A percentile compares a stretch with the other conserved stretches of the same genome.
Conservation (phyloP, 202 grass and related monocot species). For the Bolboschoenoplectus hybrid region DNA sequence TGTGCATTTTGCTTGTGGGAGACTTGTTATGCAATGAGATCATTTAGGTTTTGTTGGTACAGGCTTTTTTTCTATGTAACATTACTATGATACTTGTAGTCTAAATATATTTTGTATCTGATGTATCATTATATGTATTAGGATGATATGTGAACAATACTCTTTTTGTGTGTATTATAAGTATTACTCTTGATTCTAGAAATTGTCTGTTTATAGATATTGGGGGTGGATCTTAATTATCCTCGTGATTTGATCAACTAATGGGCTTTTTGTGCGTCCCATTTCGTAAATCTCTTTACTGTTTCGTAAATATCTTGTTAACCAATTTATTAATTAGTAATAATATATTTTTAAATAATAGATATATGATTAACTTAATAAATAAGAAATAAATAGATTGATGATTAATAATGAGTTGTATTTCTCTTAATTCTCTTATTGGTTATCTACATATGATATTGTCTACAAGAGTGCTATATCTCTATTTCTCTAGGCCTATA, state of each 20-base stretch:
- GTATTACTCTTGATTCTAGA: background rate
- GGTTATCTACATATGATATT: no score
- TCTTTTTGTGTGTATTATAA: background rate
- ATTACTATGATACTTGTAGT: background rate
- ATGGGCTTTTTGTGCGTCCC: background rate
- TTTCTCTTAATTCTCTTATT: no score
- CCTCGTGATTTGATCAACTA: background rate
- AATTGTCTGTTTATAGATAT: background rate
- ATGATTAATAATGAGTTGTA: no score
- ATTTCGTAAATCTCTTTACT: no score
- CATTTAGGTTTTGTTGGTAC: conserved; percentile 23
- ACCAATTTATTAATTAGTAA: no score
- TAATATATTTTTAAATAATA: no score
- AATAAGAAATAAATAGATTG: no score
- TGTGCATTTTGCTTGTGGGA: background rate
- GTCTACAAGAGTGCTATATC: no score
- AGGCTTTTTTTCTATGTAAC: background rate
- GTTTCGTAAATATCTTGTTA: no score
- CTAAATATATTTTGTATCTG: background rate
- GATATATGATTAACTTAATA: no score
- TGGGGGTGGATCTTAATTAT: background rate
- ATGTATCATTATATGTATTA: conserved; percentile 28
- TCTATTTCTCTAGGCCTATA: no score
- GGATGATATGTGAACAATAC: conserved; percentile 10
- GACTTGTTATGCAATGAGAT: background rate